phyloP scores from a whole-genome alignment of 2,329 filamentous ascomycete genomes.

The Hypoxylon sp. region DNA sequence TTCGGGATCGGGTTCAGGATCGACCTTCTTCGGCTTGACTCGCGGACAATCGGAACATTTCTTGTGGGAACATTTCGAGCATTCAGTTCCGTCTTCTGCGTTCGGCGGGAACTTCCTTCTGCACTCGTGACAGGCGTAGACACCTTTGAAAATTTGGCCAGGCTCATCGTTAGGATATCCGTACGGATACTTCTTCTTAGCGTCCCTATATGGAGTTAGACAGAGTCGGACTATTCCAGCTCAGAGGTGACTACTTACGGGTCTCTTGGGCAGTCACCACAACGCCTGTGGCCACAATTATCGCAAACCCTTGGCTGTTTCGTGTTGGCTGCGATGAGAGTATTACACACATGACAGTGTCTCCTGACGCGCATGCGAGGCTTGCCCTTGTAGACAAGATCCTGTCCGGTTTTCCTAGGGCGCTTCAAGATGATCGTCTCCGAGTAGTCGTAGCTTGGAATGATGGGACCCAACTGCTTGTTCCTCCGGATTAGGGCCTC shows the following conservation, averaged over 20 bases:
- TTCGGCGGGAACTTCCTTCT: slow-evolving; percentile 68
- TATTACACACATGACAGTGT: slow-evolving; percentile 81
- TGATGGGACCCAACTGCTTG: slow-evolving; percentile 69
- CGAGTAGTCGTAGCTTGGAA: slow-evolving; percentile 66
- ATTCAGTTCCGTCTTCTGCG: slow-evolving; percentile 67
- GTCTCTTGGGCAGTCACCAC: slow-evolving; percentile 84
- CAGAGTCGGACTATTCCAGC: background rate
- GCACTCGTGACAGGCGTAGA: slow-evolving; percentile 75
- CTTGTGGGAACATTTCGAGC: slow-evolving; percentile 71
- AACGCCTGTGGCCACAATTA: slow-evolving; percentile 79
- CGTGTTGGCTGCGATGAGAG: slow-evolving; percentile 69
- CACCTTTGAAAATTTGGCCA: slow-evolving; percentile 65
- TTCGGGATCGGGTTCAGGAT: slow-evolving; percentile 73
- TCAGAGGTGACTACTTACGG: slow-evolving; percentile 70
- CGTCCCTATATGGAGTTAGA: slow-evolving; percentile 63
- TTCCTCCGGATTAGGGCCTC: slow-evolving; percentile 67
- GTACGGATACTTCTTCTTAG: slow-evolving; percentile 77
- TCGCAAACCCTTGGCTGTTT: slow-evolving; percentile 70
- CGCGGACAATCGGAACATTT: slow-evolving; percentile 73
- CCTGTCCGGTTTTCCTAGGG: slow-evolving; percentile 76
- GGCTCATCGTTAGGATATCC: slow-evolving; percentile 78
- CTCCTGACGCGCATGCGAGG: slow-evolving; percentile 81
- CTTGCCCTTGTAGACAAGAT: slow-evolving; percentile 77
- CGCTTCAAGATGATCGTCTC: slow-evolving; percentile 71
- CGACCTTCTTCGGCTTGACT: slow-evolving; percentile 70